Evolutionary conservation across 1,139 yeast genomes (phyloP), one percentile per base, ranked within the genome.

Genomic region (Suhomyces guaymorum): DNA sequence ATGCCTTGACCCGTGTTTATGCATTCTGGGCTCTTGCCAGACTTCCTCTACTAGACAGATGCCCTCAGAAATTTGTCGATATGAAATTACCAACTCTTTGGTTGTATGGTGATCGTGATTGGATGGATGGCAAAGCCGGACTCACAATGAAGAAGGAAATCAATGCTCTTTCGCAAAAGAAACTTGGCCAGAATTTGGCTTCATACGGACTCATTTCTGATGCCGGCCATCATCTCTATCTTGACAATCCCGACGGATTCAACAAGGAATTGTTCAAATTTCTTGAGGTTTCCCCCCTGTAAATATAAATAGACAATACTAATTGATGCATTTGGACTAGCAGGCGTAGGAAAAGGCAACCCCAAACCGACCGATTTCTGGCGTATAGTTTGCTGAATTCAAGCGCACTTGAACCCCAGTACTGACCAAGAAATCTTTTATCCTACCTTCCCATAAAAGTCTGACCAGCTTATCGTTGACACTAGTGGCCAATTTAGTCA

Each of bases 401-500:
- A 66, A 35, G 4, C 57, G 44, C 9, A 82, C 45, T 34, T 74
- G 78, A 3, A 81, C 71, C 0, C 97, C 97, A 1, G 92, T 75
- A 35, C 89, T 80, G 4, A 90, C 70, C 34, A 92, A 57, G 51
- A 92, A 83, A 33, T 88, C 95, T 50, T 84, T 80, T 51, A 78
- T 77, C 44, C 86, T 73, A 0, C 97, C 97, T 52, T 87, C 96
- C 97, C 97, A 92, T 24, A 87, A 61, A 5, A 89, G 37, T 40
- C 78, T 80, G 7, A 86, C 51, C 40, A 77, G 70, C 44, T 70
- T 73, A 39, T 81, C 84, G 32, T 77, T 78, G 15, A 87, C 49
- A 32, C 90, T 81, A 0, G 95, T 78, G 35, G 92, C 77, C 2
- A 83, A 62, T 55, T 88, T 90, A 47, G 89, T 59, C 9, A 88